A percentile compares a stretch with the other conserved stretches of the same genome.
phyloP scores from a whole-genome alignment of 768 basidiomycete genomes.

The Chalciporus chontae region DNA sequence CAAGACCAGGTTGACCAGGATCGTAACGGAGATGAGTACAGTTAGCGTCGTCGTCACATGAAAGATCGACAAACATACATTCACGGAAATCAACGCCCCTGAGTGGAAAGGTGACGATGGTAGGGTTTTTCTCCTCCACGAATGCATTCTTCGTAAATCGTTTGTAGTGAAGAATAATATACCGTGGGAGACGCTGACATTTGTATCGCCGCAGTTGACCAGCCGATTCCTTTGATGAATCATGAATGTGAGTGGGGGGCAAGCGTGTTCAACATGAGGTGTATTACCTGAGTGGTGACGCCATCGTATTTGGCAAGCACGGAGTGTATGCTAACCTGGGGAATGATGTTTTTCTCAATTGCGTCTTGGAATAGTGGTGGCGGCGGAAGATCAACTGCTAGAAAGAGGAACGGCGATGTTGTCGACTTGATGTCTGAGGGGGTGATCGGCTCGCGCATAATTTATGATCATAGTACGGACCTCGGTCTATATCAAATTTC shows the following conservation, averaged over 20 bases:
- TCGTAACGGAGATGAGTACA: slow-evolving; percentile 21
- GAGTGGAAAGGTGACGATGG: slow-evolving; percentile 95
- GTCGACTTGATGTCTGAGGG: slow-evolving; percentile 76
- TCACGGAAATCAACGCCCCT: slow-evolving; percentile 89
- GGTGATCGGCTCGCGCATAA: slow-evolving; percentile 12
- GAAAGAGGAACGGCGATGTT: slow-evolving; percentile 89
- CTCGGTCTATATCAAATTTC: slow-evolving; percentile 91
- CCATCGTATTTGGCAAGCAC: slow-evolving; percentile 96
- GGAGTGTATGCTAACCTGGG: slow-evolving; percentile 89
- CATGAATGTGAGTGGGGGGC: slow-evolving; percentile 10
- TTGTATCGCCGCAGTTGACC: slow-evolving; percentile 88
- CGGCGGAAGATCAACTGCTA: slow-evolving; percentile 93
- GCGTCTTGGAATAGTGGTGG: slow-evolving; percentile 97
- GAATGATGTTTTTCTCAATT: slow-evolving; percentile 97
- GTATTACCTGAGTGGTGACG: slow-evolving; percentile 72
- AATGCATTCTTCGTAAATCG: slow-evolving; percentile 95
- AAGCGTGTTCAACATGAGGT: slow-evolving; percentile 18
- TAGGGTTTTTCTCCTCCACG: slow-evolving; percentile 98
- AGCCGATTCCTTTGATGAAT: slow-evolving; percentile 63
- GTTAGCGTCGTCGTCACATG: slow-evolving; percentile 20
- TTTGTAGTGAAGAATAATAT: slow-evolving; percentile 93
- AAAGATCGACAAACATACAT: slow-evolving; percentile 55
- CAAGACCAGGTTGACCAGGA: slow-evolving; percentile 17
- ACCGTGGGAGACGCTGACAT: slow-evolving; percentile 83
- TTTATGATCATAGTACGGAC: slow-evolving; percentile 39